Evolutionary conservation across 495 filamentous ascomycete genomes (phyloP), one percentile per base, ranked within the genome.

Genomic region (Aspergillus ellipticus): DNA sequence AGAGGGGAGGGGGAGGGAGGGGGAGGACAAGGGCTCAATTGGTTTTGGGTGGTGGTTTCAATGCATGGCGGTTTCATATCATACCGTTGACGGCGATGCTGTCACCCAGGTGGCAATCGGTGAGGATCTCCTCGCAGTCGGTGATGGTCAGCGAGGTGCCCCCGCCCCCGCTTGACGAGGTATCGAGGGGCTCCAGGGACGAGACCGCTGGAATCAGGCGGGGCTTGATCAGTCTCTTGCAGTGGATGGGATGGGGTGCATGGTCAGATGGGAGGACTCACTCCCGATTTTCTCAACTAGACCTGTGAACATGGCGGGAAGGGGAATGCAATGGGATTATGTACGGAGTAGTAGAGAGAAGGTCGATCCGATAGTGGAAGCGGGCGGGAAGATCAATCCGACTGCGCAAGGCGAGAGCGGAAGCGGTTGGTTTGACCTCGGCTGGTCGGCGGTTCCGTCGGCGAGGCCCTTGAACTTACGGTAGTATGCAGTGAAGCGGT

Each of bases 251-350:
- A n/a, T n/a, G n/a, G n/a, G n/a, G n/a, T n/a, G n/a, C n/a, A n/a
- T n/a, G n/a, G n/a, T n/a, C n/a, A 19, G 22, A 41, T 21, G 41
- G 2, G 22, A n/a, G 13, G 35, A 55, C 82, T 73, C 74, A 95
- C 95, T 90, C 71, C 95, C 95, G 43, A 97, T 89, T 47, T 84
- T 88, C 76, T 99, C 95, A 39, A 99, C 90, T 56, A 99, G 89
- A 57, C 94, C 94, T 49, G 94, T 98, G 69, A 98, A 98, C 94
- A 98, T 98, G 43, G 49, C 82, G 67, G 24, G 19, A 54, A 11
- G 52, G 46, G 49, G 42, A 31, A 48, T 21, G 22, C 1, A n/a
- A n/a, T 13, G 20, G 10, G 6, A 42, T 49, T n/a, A 11, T 3
- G 42, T n/a, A 11, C 9, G 2, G 49, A 22, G 31, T 4, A 41